A percentile compares a stretch with the other conserved stretches of the same genome.
Evolutionary conservation across 129 eudicot species (phyloP).

Genomic region (Flaveria sonorensis): DNA sequence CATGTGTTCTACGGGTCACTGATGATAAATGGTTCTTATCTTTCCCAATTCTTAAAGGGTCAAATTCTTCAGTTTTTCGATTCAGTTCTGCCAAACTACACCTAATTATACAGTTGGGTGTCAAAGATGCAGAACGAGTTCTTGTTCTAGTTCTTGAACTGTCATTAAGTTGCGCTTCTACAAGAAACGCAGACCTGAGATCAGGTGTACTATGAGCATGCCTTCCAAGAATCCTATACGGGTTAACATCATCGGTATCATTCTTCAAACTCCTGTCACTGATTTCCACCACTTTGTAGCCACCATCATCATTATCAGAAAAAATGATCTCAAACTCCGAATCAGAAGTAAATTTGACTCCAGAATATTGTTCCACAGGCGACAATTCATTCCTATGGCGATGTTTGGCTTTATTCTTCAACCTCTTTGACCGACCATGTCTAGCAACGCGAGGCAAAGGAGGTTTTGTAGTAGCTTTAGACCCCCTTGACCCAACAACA

Average conservation of each 20-base stretch:
- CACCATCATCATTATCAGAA: conserved; percentile 64
- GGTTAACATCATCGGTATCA: conserved; percentile 9
- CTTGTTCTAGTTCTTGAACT: conserved; percentile 26
- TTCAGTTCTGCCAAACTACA: conserved; percentile 26
- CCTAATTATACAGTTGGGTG: conserved; percentile 26
- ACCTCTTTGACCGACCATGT: conserved; percentile 55
- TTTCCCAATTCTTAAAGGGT: background rate
- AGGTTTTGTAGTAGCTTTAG: conserved; percentile 62
- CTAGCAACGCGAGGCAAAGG: conserved; percentile 77
- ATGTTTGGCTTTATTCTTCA: conserved; percentile 47
- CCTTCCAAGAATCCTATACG: conserved; percentile 18
- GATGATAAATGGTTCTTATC: conserved; percentile 24
- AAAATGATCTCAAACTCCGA: conserved; percentile 63
- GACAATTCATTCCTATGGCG: conserved; percentile 35
- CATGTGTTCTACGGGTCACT: background rate
- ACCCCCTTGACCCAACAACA: conserved; percentile 45
- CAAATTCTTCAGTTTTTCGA: conserved; percentile 4
- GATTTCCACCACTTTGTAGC: conserved; percentile 16
- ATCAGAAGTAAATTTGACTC: conserved; percentile 62
- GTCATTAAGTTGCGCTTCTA: conserved; percentile 30
- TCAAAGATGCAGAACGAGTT: conserved; percentile 32
- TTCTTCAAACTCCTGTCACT: conserved; percentile 23
- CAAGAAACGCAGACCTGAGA: conserved; percentile 28
- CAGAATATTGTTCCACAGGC: conserved; percentile 52
- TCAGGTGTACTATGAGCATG: conserved; percentile 39